Base-by-base conservation (phyloP, 1,284 basidiomycete species). In the Flammula alnicola region DNA sequence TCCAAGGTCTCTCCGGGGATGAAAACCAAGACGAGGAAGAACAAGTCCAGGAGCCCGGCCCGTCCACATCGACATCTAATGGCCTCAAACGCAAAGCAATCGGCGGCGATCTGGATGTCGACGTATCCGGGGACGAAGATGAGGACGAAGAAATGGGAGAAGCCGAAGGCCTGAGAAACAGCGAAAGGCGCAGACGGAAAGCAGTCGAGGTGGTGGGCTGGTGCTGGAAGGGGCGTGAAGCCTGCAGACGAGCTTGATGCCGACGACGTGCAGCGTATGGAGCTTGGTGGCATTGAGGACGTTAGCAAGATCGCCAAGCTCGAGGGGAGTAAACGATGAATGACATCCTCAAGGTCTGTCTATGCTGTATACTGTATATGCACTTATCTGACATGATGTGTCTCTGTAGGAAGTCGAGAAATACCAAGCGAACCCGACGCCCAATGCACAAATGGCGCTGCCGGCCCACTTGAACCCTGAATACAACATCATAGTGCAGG, bases 401-500 rank as follows among this genome's bases (percentile, higher is more conserved):
- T n/a, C 26, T 11, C 14, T 47, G 7, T 54, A 97, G 92, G 92
- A 93, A 70, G 93, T 99, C 44, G 87, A 87, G 60, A 88, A 91
- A 61, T 98, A 90, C 68, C 84, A 88, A 54, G 77, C 76, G 0
- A 84, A 87, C 47, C 88, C 88, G 2, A 86, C 85, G 40, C 86
- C 93, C 0, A 78, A 84, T 9, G 88, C 94, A 55, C 82, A 86
- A 58, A 91, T 86, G 79, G 80, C 80, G 2, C 76, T 79, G 31
- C 91, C 93, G 10, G 84, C 93, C 0, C 93, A 95, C 68, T 81
- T 95, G 56, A 95, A 96, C 65, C 93, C 93, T 0, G 97, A 99
- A 70, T 99, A 99, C 72, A 86, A 88, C 53, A 79, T 99, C 51
- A 98, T 99, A 61, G 97, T 99, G 2, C 86, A 93, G 59, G 93